A percentile compares a stretch with the other conserved stretches of the same genome.
These are phyloP conservation scores for Citrus trifoliata DNA, from an alignment of 345 rosid species.

Conservation along the genomic window DNA sequence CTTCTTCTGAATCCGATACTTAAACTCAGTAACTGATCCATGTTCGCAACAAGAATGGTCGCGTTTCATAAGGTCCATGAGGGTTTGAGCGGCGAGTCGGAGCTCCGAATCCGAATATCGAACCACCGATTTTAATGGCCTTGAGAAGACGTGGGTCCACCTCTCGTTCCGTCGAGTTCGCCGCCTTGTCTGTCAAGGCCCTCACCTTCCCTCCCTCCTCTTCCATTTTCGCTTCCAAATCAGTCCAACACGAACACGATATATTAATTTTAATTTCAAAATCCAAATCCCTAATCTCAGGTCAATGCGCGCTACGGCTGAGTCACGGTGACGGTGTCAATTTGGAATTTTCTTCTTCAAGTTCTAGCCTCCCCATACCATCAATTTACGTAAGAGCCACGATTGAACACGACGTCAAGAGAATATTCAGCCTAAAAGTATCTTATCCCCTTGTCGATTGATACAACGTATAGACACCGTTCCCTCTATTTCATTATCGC, in stretches of 20 bases:
- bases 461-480: no score
- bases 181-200: slow-evolving; percentile 67
- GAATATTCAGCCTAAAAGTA: no score
- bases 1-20: slow-evolving; percentile 78
- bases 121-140: slow-evolving; percentile 72
- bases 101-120: slow-evolving; percentile 78
- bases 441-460: not conserved
- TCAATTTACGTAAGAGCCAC: not conserved
- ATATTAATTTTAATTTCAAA: not conserved
- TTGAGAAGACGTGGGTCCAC: slow-evolving; percentile 84
- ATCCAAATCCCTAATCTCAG: slow-evolving; percentile 6
- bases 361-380: not conserved
- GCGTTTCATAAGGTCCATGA: slow-evolving; percentile 80
- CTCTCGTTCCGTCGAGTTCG: slow-evolving; percentile 59
- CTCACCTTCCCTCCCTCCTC: slow-evolving; percentile 46
- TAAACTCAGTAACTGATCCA: slow-evolving; percentile 65
- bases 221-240: slow-evolving; percentile 24
- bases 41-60: slow-evolving; percentile 62
- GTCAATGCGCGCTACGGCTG: not conserved
- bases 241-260: not conserved
- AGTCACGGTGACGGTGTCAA: not conserved
- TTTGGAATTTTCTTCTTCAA: not conserved
- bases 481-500: not conserved
- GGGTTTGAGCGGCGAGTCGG: slow-evolving; percentile 60
- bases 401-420: no score